phyloP scores from a whole-genome alignment of 129 eudicot genomes.

The Lactuca sativa region DNA sequence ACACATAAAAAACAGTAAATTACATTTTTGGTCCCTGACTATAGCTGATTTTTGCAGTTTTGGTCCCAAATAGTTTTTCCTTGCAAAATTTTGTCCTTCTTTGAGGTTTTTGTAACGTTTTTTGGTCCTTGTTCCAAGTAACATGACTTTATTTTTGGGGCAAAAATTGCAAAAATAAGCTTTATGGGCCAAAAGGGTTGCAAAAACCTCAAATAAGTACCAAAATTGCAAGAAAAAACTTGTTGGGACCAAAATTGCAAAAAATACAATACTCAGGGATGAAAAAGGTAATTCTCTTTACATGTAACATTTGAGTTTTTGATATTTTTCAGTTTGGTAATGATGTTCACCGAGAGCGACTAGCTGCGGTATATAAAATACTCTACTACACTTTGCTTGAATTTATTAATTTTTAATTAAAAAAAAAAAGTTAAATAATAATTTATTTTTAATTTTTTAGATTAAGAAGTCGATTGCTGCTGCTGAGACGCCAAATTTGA shows the following conservation, averaged over 20 bases:
- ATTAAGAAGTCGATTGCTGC: constrained; percentile 66
- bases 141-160: not conserved
- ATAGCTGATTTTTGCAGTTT: no score
- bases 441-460: constrained; percentile 34
- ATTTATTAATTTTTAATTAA: constrained; percentile 3
- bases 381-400: not conserved
- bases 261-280: not conserved
- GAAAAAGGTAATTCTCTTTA: not conserved
- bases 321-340: constrained; percentile 47
- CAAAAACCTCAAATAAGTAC: not conserved
- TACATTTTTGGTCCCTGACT: not conserved
- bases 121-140: not conserved
- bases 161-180: not conserved
- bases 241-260: not conserved
- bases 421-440: not conserved
- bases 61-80: not conserved
- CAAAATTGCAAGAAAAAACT: not conserved
- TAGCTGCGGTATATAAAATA: constrained; percentile 61
- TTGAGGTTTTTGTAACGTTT: not conserved
- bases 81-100: no score
- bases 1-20: not conserved
- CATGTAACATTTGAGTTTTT: not conserved
- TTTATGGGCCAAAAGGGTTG: no score
- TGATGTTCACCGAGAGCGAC: constrained; percentile 80
- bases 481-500: constrained; percentile 44